A percentile compares a stretch with the other conserved stretches of the same genome.
These are phyloP conservation scores for Boletus sp. DNA, from an alignment of 768 basidiomycete species.

Conservation along the genomic window DNA sequence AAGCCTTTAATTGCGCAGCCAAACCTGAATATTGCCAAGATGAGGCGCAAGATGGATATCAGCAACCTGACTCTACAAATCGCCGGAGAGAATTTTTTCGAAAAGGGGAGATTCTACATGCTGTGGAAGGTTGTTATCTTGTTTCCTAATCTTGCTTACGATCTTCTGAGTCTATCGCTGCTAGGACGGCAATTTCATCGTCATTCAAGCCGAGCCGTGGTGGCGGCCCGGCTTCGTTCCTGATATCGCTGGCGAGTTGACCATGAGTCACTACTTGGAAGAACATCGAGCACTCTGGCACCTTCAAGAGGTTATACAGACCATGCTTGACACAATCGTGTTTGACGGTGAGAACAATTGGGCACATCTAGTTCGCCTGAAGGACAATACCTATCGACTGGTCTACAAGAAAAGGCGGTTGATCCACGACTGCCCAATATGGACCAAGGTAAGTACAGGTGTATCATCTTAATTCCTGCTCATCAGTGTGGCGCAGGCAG, in stretches of 20 bases:
- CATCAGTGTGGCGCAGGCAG: conserved; percentile 20
- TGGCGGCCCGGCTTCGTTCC: conserved; percentile 13
- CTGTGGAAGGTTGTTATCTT: conserved; percentile 26
- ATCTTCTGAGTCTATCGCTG: conserved; percentile 6
- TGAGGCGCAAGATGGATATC: conserved; percentile 27
- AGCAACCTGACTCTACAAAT: conserved; percentile 22
- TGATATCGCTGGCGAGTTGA: background rate
- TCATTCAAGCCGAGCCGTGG: conserved; percentile 33
- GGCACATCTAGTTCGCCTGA: conserved; percentile 33
- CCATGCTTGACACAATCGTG: conserved; percentile 32
- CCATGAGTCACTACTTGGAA: background rate
- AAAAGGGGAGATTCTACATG: conserved; percentile 23
- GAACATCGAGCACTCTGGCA: conserved; percentile 24
- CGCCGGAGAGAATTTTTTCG: background rate
- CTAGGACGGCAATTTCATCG: conserved; percentile 28
- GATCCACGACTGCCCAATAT: conserved; percentile 24
- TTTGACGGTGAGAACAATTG: conserved; percentile 33
- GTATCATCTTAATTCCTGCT: background rate
- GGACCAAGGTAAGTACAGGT: conserved; percentile 26
- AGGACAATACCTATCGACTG: conserved; percentile 26
- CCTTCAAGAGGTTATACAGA: conserved; percentile 32
- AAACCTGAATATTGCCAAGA: conserved; percentile 17
- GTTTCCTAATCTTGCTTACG: background rate
- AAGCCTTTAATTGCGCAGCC: conserved; percentile 11
- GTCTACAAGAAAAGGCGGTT: conserved; percentile 26